Evolutionary conservation across 164 flowering plant genomes (phyloP), one percentile per base, ranked within the genome.

Genomic region (Annona squamosa): DNA sequence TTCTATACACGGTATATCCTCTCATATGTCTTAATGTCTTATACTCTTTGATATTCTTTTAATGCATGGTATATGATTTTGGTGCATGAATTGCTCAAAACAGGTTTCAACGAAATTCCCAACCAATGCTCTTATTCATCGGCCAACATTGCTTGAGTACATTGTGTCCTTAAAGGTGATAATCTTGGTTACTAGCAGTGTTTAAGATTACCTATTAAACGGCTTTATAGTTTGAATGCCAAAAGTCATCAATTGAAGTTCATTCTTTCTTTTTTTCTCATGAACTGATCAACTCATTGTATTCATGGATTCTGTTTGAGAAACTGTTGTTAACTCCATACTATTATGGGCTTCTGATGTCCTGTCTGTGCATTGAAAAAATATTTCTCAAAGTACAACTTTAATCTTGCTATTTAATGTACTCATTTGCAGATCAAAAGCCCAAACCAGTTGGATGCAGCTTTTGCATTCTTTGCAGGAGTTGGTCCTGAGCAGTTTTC

Each of bases 101-200:
- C 82, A 94, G 97, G 97, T 91, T 72, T 97, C 98, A 16, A 89
- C 97, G 0, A 93, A 89, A 78, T 93, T 84, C 81, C 99, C 98
- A 0, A 82, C 87, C 2, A 96, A 87, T 86, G 97, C 98, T n/a
- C 90, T 96, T 75, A 77, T 81, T 63, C 98, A 93, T 80, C 90
- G 98, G 18, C 91, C 91, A 1, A 72, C 74, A 5, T 77, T 96
- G 82, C 82, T 88, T n/a, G 56, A 78, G 47, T 93, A 88, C 65
- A 74, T 96, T 73, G 87, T 85, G 18, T 82, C 92, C 4, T 80
- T 77, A 6, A 91, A 95, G 97, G 99, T 93, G 47, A 71, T 26
- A 77, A 42, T 65, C 48, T 66, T 2, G 2, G 12, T 71, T 52
- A 26, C 37, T 26, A 26, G 37, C 37, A 0, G 37, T 1, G 1